These are phyloP conservation scores for Niveomyces coronatus DNA, from an alignment of 2,329 filamentous ascomycete species.

Conservation along the genomic window DNA sequence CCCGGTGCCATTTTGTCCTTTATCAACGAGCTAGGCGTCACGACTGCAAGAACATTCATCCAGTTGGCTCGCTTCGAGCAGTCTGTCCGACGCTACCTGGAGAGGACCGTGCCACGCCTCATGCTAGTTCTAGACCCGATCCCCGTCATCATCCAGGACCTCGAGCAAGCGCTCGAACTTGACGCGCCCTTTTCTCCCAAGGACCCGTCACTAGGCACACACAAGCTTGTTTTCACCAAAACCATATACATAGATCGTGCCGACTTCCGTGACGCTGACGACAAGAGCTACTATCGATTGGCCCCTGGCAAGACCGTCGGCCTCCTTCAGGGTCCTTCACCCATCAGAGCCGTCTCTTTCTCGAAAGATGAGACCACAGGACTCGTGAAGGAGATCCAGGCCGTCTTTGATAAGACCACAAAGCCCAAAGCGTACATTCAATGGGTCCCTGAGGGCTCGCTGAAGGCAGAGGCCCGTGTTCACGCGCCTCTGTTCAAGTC, in stretches of 20 bases:
- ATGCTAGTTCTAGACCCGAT: slow-evolving; percentile 86
- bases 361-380: slow-evolving; percentile 50
- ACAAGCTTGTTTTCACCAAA: slow-evolving; percentile 55
- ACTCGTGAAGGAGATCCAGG: slow-evolving; percentile 51
- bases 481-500: slow-evolving; percentile 81
- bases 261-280: slow-evolving; percentile 62
- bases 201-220: slow-evolving; percentile 55
- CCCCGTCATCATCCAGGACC: slow-evolving; percentile 70
- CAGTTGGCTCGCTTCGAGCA: slow-evolving; percentile 77
- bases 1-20: slow-evolving; percentile 84
- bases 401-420: slow-evolving; percentile 54
- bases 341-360: slow-evolving; percentile 56
- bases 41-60: slow-evolving; percentile 69
- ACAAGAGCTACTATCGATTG: slow-evolving; percentile 63
- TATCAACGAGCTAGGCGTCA: slow-evolving; percentile 84
- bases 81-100: slow-evolving; percentile 74
- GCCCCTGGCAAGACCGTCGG: slow-evolving; percentile 63
- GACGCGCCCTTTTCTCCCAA: slow-evolving; percentile 77
- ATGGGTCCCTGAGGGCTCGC: slow-evolving; percentile 68
- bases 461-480: slow-evolving; percentile 63
- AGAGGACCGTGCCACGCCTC: slow-evolving; percentile 75
- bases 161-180: slow-evolving; percentile 49
- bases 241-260: slow-evolving; percentile 76
- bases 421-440: slow-evolving; percentile 79
- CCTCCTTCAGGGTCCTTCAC: slow-evolving; percentile 55